A percentile compares a stretch with the other conserved stretches of the same genome.
Conservation (phyloP, 1,284 basidiomycete species). For the Apiotrichum gamsii region DNA sequence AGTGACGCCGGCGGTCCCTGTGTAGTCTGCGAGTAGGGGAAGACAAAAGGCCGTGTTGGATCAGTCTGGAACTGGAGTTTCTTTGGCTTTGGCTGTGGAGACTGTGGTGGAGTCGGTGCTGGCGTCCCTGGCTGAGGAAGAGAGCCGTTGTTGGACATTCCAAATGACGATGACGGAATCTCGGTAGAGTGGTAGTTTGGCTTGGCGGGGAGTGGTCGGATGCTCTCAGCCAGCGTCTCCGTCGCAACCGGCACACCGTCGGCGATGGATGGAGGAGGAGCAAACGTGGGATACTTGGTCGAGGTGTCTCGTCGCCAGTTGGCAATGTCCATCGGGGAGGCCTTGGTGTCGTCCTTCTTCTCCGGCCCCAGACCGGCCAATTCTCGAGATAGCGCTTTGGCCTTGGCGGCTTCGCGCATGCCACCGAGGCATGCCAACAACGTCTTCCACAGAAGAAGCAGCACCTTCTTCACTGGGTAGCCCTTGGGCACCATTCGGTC, state of each 20-base stretch:
- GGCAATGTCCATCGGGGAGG: constrained; percentile 80
- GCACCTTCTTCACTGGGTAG: constrained; percentile 78
- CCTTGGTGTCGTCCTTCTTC: constrained; percentile 66
- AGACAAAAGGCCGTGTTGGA: constrained; percentile 86
- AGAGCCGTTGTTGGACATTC: constrained; percentile 4
- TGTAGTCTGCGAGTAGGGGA: constrained; percentile 73
- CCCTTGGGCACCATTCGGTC: constrained; percentile 86
- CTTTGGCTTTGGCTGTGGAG: constrained; percentile 73
- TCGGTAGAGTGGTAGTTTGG: constrained; percentile 68
- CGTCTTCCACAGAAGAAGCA: constrained; percentile 95
- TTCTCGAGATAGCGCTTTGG: constrained; percentile 79
- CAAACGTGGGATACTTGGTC: constrained; percentile 90
- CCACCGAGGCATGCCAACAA: constrained; percentile 89
- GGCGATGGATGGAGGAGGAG: constrained; percentile 53
- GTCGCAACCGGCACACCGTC: constrained; percentile 39
- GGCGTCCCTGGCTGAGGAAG: constrained; percentile 63
- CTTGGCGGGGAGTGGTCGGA: constrained; percentile 84
- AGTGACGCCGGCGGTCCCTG: constrained; percentile 46
- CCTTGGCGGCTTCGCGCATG: constrained; percentile 72
- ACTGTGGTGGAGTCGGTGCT: constrained; percentile 80
- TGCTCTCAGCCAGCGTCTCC: constrained; percentile 74
- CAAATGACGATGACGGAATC: constrained; percentile 23
- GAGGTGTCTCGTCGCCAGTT: constrained; percentile 79
- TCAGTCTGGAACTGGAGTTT: constrained; percentile 99
- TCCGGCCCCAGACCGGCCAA: constrained; percentile 62